Conservation (phyloP, 805 yeast genomes). For the Alloascoidea hylecoeti region DNA sequence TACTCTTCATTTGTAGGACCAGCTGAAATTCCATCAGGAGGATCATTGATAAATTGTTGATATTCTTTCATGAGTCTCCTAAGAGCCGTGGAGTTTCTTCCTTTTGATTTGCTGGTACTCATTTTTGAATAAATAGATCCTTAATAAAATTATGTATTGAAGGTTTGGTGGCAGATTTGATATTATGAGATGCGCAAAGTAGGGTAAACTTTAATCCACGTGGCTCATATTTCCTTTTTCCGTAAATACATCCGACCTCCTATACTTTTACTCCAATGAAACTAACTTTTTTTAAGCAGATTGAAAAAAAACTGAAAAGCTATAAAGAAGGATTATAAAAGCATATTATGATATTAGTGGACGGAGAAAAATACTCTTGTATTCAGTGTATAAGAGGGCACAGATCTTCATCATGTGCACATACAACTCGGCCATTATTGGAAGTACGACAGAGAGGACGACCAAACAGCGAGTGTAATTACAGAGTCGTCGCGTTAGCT, state of each 20-base stretch:
- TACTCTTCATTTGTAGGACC: constrained; percentile 68
- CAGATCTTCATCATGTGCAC: constrained; percentile 76
- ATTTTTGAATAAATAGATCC: too few relatives aligned
- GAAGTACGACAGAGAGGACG: constrained; percentile 87
- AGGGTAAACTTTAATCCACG: too few relatives aligned
- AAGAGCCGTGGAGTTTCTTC: constrained; percentile 53
- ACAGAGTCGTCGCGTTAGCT: constrained; percentile 46
- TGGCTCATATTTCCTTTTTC: too few relatives aligned
- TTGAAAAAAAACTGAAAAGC: too few relatives aligned
- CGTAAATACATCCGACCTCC: too few relatives aligned
- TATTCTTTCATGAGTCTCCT: constrained; percentile 78
- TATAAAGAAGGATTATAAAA: too few relatives aligned
- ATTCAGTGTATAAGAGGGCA: constrained; percentile 87
- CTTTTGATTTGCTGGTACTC: too few relatives aligned
- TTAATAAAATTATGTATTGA: too few relatives aligned
- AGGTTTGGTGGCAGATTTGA: too few relatives aligned
- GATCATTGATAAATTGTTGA: constrained; percentile 71
- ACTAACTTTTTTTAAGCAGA: too few relatives aligned
- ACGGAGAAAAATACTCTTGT: constrained; percentile 73
- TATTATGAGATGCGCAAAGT: too few relatives aligned
- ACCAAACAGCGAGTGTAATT: constrained; percentile 47
- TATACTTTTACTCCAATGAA: too few relatives aligned
- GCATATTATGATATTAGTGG: constrained; percentile 70
- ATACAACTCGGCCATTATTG: constrained; percentile 63
- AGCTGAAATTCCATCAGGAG: constrained; percentile 93